Evolutionary conservation across 2,329 filamentous ascomycete genomes (phyloP).

Genomic region (Huntiella abstrusa): DNA sequence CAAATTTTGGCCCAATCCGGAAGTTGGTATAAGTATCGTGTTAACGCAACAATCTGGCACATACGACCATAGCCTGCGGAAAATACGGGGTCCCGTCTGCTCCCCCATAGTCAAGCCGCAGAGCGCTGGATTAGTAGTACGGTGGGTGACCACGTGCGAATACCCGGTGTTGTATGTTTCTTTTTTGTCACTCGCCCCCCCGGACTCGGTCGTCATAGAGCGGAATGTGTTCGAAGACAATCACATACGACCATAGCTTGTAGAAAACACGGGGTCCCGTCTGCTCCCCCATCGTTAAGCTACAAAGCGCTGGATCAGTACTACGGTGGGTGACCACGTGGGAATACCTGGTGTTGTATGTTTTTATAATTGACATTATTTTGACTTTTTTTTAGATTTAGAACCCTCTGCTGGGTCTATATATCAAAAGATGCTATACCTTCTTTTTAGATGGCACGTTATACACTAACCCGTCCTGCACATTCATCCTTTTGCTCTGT

Average conservation of each 20-base stretch:
- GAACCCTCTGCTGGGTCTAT: not conserved
- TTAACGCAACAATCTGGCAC: not conserved
- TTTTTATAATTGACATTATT: not conserved
- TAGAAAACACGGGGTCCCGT: too few relatives aligned
- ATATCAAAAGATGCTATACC: not conserved
- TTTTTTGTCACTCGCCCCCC: not conserved
- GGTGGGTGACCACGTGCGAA: conserved; percentile 9
- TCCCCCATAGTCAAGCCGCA: conserved; percentile 7
- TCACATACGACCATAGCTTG: too few relatives aligned
- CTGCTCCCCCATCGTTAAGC: too few relatives aligned
- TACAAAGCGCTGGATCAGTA: too few relatives aligned
- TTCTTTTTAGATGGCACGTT: conserved; percentile 1
- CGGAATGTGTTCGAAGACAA: too few relatives aligned
- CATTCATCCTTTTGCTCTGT: conserved; percentile 1
- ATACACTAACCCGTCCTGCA: conserved; percentile 5
- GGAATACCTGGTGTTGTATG: conserved; percentile 4
- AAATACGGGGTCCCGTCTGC: conserved; percentile 8
- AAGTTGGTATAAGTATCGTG: not conserved
- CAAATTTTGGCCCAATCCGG: not conserved
- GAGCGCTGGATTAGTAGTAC: conserved; percentile 6
- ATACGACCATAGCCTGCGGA: conserved; percentile 12
- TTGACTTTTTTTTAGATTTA: not conserved
- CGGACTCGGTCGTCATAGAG: too few relatives aligned
- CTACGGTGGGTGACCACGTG: not conserved
- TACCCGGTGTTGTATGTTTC: conserved; percentile 3